Evolutionary conservation across 768 basidiomycete genomes (phyloP).

Genomic region (Daedaleopsis sinensis): DNA sequence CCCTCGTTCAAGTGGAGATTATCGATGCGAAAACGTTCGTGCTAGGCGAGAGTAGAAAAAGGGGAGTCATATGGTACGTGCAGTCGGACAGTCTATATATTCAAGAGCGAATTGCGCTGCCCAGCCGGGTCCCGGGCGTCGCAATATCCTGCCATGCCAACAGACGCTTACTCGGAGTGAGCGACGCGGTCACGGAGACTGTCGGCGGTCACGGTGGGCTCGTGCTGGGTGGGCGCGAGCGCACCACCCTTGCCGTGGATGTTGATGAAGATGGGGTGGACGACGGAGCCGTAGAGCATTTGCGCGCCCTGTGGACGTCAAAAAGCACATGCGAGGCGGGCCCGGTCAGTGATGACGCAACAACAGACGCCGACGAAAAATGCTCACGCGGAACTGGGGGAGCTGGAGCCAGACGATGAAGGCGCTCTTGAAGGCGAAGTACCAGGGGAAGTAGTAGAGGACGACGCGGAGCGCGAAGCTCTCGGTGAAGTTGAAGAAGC

Average conservation of each 20-base stretch:
- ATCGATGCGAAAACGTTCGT: not conserved
- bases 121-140: conserved; percentile 6
- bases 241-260: conserved; percentile 39
- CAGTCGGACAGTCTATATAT: not conserved
- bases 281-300: conserved; percentile 69
- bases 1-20: conserved; percentile 1
- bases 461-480: conserved; percentile 80
- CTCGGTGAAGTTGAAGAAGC: conserved; percentile 92
- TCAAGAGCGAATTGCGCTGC: not conserved
- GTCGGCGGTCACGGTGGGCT: conserved; percentile 56
- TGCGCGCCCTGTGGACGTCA: conserved; percentile 81
- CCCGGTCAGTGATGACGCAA: conserved; percentile 15
- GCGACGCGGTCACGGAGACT: conserved; percentile 49
- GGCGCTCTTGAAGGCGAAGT: conserved; percentile 88
- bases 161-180: conserved; percentile 31
- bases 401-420: conserved; percentile 94
- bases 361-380: conserved; percentile 16
- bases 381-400: conserved; percentile 78
- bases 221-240: conserved; percentile 39
- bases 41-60: not conserved
- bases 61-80: not conserved
- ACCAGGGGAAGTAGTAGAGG: conserved; percentile 94
- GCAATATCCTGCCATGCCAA: not conserved
- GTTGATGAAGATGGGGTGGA: conserved; percentile 82
- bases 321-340: conserved; percentile 5